Conservation (phyloP, 2,329 filamentous ascomycete genomes). For the Penicillium sp. region DNA sequence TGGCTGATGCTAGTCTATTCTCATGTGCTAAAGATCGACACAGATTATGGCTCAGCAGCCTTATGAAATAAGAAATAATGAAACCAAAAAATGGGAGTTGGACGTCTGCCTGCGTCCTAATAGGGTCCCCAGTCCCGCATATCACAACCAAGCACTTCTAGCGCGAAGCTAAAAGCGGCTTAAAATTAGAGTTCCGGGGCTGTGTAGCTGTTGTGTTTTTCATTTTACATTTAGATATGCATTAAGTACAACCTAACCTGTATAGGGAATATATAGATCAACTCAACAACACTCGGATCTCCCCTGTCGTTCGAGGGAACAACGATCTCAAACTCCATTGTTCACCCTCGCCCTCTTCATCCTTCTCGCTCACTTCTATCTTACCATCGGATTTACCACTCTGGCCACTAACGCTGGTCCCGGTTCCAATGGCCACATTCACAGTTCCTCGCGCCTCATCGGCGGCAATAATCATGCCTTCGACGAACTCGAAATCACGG, state of each 20-base stretch:
- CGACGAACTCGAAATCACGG: slow-evolving; percentile 73
- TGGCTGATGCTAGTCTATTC: too few relatives aligned
- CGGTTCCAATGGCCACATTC: slow-evolving; percentile 32
- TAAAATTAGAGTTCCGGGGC: background rate
- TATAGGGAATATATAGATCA: slow-evolving; percentile 29
- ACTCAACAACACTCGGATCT: slow-evolving; percentile 64
- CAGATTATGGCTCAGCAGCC: too few relatives aligned
- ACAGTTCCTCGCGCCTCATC: slow-evolving; percentile 52
- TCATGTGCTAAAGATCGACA: too few relatives aligned
- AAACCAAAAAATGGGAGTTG: too few relatives aligned
- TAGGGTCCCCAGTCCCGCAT: background rate
- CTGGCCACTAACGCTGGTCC: slow-evolving; percentile 23
- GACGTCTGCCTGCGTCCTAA: background rate
- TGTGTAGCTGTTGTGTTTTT: too few relatives aligned
- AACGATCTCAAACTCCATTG: slow-evolving; percentile 51
- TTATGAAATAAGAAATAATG: too few relatives aligned
- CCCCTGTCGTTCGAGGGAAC: slow-evolving; percentile 64
- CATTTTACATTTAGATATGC: background rate
- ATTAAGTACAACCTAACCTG: background rate
- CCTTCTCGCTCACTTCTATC: slow-evolving; percentile 32
- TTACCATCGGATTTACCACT: slow-evolving; percentile 21
- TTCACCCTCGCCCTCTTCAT: slow-evolving; percentile 36
- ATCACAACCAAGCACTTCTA: background rate
- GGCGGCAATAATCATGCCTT: slow-evolving; percentile 59
- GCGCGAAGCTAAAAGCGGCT: background rate